These are phyloP conservation scores for Antarctomyces pellizariae DNA, from an alignment of 495 filamentous ascomycete genomes.

Conservation along the genomic window DNA sequence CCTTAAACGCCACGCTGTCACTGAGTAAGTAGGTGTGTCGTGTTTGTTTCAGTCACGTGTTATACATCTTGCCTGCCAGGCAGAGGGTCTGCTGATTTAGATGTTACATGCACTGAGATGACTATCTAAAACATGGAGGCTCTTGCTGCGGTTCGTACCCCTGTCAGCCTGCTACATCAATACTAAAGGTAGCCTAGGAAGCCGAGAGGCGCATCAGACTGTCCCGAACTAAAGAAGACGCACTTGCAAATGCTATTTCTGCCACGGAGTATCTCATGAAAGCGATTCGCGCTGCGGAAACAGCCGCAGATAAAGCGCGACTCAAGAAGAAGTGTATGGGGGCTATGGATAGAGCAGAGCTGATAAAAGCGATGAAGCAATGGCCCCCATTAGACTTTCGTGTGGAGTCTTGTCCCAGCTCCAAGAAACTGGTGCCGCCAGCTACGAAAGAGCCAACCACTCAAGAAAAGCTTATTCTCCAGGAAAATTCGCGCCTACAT, in stretches of 20 bases:
- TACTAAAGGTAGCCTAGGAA: slow-evolving; percentile 24
- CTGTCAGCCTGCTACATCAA: background rate
- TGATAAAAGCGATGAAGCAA: slow-evolving; percentile 30
- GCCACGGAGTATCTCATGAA: slow-evolving; percentile 62
- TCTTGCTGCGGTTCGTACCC: slow-evolving; percentile 17
- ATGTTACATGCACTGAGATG: too few species aligned
- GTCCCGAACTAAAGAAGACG: slow-evolving; percentile 35
- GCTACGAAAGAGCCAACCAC: slow-evolving; percentile 40
- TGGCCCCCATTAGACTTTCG: slow-evolving; percentile 12
- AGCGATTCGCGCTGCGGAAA: slow-evolving; percentile 30
- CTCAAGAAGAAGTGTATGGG: slow-evolving; percentile 41
- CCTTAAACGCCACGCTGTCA: too few species aligned
- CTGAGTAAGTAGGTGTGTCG: too few species aligned
- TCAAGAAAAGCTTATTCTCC: slow-evolving; percentile 54
- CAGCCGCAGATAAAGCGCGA: slow-evolving; percentile 27
- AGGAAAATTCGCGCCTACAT: slow-evolving; percentile 56
- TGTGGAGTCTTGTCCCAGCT: too few species aligned
- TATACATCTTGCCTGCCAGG: too few species aligned
- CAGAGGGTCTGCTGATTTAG: too few species aligned
- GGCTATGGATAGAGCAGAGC: slow-evolving; percentile 43
- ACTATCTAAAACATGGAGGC: slow-evolving; percentile 15
- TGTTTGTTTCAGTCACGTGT: too few species aligned
- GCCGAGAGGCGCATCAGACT: slow-evolving; percentile 30
- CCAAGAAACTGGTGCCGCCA: too few species aligned
- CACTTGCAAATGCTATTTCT: slow-evolving; percentile 46